Base-by-base conservation (phyloP, 495 filamentous ascomycete species). In the Cladorrhinum samala region DNA sequence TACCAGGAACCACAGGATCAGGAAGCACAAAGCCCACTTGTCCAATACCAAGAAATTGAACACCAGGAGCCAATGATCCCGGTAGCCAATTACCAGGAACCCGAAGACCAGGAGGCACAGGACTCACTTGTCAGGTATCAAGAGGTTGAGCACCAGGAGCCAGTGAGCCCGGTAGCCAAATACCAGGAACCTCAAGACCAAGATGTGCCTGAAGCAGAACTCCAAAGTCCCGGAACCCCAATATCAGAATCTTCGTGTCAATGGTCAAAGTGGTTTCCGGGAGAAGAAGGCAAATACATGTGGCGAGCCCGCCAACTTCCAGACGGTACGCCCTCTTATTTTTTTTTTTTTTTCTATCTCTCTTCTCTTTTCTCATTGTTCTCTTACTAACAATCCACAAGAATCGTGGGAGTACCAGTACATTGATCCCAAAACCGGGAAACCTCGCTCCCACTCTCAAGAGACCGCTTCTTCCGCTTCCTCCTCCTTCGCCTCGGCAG, bases 211-310 rank as follows among this genome's bases (percentile, higher is more conserved):
- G n/a, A n/a, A n/a, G n/a, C n/a, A n/a, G n/a, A n/a, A n/a, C n/a
- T n/a, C n/a, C n/a, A n/a, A n/a, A n/a, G n/a, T n/a, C n/a, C n/a
- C n/a, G n/a, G n/a, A n/a, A n/a, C n/a, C n/a, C n/a, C n/a, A n/a
- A n/a, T n/a, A n/a, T n/a, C n/a, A n/a, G n/a, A n/a, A n/a, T n/a
- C n/a, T n/a, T n/a, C n/a, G n/a, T n/a, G n/a, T n/a, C 33, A 39
- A 14, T 60, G 57, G 57, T 60, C 57, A 20, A 53, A 56, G 9
- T 60, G 57, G 57, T 52, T 52, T 17, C 18, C 42, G 33, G 49
- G 49, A 16, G 49, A 49, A 1, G 50, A 53, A 19, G 11, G 25
- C n/a, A 50, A 44, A 20, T 56, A 50, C 50, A 38, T 47, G n/a
- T 60, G 57, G 57, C 44, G 57, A 14, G 57, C 53, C 0, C 53